Evolutionary conservation across 1,284 basidiomycete species (phyloP), one percentile per base, ranked within the genome.

Genomic region (Stygiomarasmius scandens): DNA sequence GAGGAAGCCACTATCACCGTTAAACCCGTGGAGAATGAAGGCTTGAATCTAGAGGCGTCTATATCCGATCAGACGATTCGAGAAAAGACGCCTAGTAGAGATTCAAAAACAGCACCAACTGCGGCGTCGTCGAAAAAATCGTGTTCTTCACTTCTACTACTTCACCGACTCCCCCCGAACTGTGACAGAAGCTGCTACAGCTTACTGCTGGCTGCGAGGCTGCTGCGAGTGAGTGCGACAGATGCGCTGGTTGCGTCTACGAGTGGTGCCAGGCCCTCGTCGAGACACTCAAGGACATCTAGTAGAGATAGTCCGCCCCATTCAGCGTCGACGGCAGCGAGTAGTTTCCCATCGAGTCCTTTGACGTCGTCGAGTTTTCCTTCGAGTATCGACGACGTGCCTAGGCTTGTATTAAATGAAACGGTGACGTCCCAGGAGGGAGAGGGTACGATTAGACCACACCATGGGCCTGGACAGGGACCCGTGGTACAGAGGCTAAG

Each of bases 341-440:
- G 8, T 8, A 41, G 38, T 16, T 41, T 41, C n/a, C 38, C 38
- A 5, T 19, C 38, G 11, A 41, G 38, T 41, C 38, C 38, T 8
- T 16, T 41, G 16, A 50, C 56, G 16, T 54, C 62, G 16, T 50
- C 60, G 10, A 57, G 58, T 10, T 58, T 63, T 25, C 59, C 64
- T 10, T 64, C 60, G 5, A 67, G 66, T 2, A 60, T 68, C 36
- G 67, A 69, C 44, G 67, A 69, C 44, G n/a, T 32, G 36, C 52
- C 58, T 2, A 24, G 43, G 19, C 36, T 58, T 19, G 41, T 55
- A 9, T 36, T 29, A 9, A 49, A 61, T 16, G 38, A 41, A 41
- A 41, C 38, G 38, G 38, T 9, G 25, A 53, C 64, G 24, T 43
- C 57, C 3, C 44, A 57, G 58, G 22, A 45, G 54, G 24, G 59